phyloP scores from a whole-genome alignment of 306 rosid genomes.

The Ammopiptanthus mongolicus region DNA sequence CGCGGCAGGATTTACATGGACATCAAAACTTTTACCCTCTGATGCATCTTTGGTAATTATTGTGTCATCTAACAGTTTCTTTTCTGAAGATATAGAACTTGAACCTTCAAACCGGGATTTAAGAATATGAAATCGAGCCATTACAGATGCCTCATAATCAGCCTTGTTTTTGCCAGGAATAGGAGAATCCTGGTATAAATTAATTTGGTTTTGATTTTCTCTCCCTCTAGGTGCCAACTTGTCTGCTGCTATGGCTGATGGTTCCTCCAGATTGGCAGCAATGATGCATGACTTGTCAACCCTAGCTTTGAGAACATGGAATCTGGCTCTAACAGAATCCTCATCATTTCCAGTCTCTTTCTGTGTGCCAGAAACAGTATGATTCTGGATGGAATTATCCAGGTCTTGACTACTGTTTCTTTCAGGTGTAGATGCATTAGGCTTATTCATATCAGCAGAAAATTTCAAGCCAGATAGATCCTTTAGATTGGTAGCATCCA shows the following conservation, averaged over 20 bases:
- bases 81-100: slow-evolving; percentile 24
- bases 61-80: slow-evolving; percentile 29
- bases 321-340: slow-evolving; percentile 54
- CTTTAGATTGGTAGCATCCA: slow-evolving; percentile 21
- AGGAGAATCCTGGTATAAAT: slow-evolving; percentile 21
- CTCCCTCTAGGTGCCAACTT: slow-evolving; percentile 12
- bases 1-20: slow-evolving; percentile 11
- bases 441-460: slow-evolving; percentile 27
- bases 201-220: slow-evolving; percentile 13
- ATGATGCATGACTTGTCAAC: slow-evolving; percentile 14
- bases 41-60: slow-evolving; percentile 16
- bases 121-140: slow-evolving; percentile 54
- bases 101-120: slow-evolving; percentile 40
- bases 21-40: slow-evolving; percentile 26
- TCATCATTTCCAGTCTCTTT: slow-evolving; percentile 23
- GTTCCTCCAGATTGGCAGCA: slow-evolving; percentile 15
- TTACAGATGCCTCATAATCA: slow-evolving; percentile 42
- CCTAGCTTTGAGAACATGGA: slow-evolving; percentile 41
- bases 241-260: slow-evolving; percentile 30
- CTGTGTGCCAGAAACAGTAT: slow-evolving; percentile 24
- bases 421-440: slow-evolving; percentile 21
- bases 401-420: slow-evolving; percentile 17
- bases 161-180: slow-evolving; percentile 5
- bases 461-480: slow-evolving; percentile 27
- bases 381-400: slow-evolving; percentile 18